phyloP scores from a whole-genome alignment of 345 rosid species.

The Eucalyptus pauciflora region DNA sequence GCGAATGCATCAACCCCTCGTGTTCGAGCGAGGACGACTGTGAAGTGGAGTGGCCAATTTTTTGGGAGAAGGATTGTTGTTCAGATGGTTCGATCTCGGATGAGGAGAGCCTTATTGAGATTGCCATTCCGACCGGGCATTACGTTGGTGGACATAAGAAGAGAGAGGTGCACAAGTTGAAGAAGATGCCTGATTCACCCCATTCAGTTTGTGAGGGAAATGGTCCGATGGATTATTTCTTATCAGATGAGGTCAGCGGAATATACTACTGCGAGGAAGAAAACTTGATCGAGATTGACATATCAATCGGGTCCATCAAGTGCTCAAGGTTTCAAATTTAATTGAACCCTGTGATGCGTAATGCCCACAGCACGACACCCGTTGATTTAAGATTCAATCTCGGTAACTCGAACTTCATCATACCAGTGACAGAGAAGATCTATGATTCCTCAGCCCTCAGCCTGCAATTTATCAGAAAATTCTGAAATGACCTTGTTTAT shows the following conservation, averaged over 20 bases:
- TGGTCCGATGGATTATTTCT: slow-evolving; percentile 1
- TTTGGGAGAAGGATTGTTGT: slow-evolving; percentile 8
- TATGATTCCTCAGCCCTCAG: neutral
- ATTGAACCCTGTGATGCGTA: neutral
- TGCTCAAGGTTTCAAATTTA: slow-evolving; percentile 30
- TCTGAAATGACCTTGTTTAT: neutral
- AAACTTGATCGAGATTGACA: slow-evolving; percentile 37
- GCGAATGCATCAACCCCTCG: slow-evolving; percentile 7
- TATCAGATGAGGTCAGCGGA: slow-evolving; percentile 12
- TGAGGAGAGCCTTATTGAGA: slow-evolving; percentile 36
- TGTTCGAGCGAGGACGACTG: slow-evolving; percentile 23
- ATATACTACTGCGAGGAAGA: slow-evolving; percentile 24
- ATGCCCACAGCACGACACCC: neutral
- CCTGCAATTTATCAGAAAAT: neutral
- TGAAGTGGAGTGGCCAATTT: slow-evolving; percentile 9
- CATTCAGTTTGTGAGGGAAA: slow-evolving; percentile 4
- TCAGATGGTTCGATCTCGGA: slow-evolving; percentile 28
- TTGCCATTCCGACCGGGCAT: slow-evolving; percentile 27
- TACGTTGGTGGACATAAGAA: slow-evolving; percentile 7
- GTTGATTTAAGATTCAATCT: neutral
- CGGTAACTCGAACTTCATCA: neutral
- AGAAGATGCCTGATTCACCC: neutral
- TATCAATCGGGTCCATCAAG: slow-evolving; percentile 31
- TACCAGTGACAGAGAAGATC: neutral
- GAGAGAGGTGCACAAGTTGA: slow-evolving; percentile 3